Base-by-base conservation (phyloP, 352 stramenopile species). In the Globisporangium radiosum region DNA sequence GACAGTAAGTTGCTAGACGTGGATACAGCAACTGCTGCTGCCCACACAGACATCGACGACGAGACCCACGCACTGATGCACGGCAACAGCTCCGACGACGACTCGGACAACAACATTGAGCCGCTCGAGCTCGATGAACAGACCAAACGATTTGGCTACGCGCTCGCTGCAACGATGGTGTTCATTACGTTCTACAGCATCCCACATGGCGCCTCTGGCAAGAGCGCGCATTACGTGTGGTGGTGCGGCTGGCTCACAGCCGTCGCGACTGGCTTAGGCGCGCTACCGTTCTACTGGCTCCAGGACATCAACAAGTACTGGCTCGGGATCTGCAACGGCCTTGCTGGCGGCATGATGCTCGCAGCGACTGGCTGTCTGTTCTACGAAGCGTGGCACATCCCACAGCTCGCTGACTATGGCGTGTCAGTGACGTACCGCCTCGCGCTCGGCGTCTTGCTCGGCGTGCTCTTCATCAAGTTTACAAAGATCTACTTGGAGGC, bases 281-380 rank as follows among this genome's bases (percentile, higher is more conserved):
- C 96, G 0, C 38, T 99, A 38, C 96, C 97, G 19, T 97, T 99
- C 56, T 86, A 97, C 57, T 97, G 97, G 73, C 81, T 97, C 36
- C 78, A 76, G 3, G 75, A 98, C 61, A 76, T 98, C 54, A 84
- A 97, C 58, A 92, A 97, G 56, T 98, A 90, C 68, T 98, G 88
- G 85, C 77, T 98, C 17, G 94, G 92, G 51, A 85, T 98, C 43
- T 97, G 88, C 56, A 98, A 98, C 68, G 81, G 92, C 4, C 76
- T 98, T 37, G 97, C 97, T 3, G 95, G 92, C 11, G 97, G 97
- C 13, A 99, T 99, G 97, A 99, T 99, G 97, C 82, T 98, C 44
- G 94, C 94, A 8, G 97, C 97, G 5, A 98, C 90, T 14, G 94
- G 92, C 56, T 97, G 91, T 49, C 71, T 99, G 40, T 94, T 98